phyloP scores from a whole-genome alignment of 1,284 basidiomycete genomes.

The Gomphus bonarii region DNA sequence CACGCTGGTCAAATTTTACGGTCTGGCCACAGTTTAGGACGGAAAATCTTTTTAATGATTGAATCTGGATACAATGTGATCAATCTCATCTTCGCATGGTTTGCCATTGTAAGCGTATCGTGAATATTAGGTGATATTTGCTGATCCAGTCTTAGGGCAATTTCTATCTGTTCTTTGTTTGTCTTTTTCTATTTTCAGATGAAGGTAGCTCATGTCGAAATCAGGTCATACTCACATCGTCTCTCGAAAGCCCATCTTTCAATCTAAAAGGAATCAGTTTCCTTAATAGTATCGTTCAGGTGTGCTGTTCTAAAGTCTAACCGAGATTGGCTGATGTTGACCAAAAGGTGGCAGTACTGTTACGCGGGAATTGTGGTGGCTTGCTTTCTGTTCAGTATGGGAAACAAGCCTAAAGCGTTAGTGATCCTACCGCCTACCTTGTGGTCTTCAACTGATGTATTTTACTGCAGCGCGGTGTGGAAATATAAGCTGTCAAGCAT shows the following conservation, averaged over 20 bases:
- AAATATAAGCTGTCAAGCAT: constrained; percentile 81
- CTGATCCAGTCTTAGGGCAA: constrained; percentile 50
- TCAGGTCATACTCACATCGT: constrained; percentile 79
- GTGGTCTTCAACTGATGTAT: neutral
- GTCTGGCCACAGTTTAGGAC: constrained; percentile 73
- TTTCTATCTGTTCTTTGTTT: constrained; percentile 93
- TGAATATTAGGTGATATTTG: neutral
- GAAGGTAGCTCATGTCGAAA: constrained; percentile 1
- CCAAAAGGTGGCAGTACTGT: constrained; percentile 50
- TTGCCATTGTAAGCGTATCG: constrained; percentile 58
- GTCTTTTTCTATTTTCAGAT: constrained; percentile 21
- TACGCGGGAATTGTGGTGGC: constrained; percentile 80
- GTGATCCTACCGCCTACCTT: constrained; percentile 17
- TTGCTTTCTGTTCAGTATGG: constrained; percentile 93
- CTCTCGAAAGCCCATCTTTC: constrained; percentile 73
- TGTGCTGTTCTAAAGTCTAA: constrained; percentile 21
- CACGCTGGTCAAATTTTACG: constrained; percentile 79
- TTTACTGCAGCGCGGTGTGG: constrained; percentile 49
- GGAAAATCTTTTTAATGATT: constrained; percentile 68
- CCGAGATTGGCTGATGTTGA: neutral
- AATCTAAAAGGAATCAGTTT: constrained; percentile 59
- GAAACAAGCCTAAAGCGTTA: constrained; percentile 86
- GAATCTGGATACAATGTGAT: constrained; percentile 86
- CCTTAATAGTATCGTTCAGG: constrained; percentile 73
- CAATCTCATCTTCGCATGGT: constrained; percentile 90